Percentiles rank a stretch among this genome's conserved stretches.
Evolutionary conservation across 2,329 filamentous ascomycete species (phyloP).

Genomic region (Nemania abortiva): DNA sequence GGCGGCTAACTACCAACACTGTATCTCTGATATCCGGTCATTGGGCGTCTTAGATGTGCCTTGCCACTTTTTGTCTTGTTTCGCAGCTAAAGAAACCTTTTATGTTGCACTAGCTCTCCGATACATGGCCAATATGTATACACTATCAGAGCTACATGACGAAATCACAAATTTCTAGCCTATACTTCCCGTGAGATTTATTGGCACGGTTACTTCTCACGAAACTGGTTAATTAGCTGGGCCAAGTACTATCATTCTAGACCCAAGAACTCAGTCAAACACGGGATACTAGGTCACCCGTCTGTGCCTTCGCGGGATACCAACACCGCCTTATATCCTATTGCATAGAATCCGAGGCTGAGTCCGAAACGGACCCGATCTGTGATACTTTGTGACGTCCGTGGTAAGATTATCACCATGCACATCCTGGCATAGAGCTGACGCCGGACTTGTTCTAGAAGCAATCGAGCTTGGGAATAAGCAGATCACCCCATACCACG

Average conservation of each 20-base stretch:
- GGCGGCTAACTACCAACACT: too few species aligned
- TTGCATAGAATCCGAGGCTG: neutral
- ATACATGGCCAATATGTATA: neutral
- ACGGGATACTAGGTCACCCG: neutral
- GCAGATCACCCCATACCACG: neutral
- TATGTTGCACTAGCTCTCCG: neutral
- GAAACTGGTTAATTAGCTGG: neutral
- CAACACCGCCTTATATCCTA: neutral
- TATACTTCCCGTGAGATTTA: neutral
- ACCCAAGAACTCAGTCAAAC: neutral
- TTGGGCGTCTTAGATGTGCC: neutral
- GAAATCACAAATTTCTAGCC: neutral
- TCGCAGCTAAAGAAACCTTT: neutral
- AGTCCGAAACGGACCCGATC: neutral
- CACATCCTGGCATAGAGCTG: neutral
- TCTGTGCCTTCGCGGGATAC: neutral
- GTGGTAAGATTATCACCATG: neutral
- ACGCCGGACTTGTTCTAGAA: neutral
- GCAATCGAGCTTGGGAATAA: neutral
- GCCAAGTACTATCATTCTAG: neutral
- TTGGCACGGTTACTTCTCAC: neutral
- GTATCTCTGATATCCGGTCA: too few species aligned
- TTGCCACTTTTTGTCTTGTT: conserved; percentile 1
- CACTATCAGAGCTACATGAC: neutral
- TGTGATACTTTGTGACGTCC: neutral